Evolutionary conservation across 116 monocot species (phyloP), one percentile per base, ranked within the genome.

Genomic region (Iris pallida): DNA sequence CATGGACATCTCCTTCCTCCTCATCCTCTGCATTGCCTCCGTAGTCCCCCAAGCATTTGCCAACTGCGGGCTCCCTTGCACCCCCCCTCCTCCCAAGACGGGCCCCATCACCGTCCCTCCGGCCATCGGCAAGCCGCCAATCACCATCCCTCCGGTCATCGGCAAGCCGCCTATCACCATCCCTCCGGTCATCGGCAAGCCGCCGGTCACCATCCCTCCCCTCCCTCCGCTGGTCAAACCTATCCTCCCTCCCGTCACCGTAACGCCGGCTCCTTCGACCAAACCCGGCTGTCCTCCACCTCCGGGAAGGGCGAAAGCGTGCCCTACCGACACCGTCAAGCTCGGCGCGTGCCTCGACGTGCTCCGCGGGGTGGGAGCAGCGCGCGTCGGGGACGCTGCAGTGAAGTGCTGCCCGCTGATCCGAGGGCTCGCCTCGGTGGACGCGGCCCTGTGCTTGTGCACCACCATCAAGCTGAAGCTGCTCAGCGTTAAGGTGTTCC

Each of bases 251-350:
- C 30, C 30, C 30, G 30, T 30, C 2, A 30, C 30, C 30, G 30
- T 0, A 30, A 30, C 30, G 30, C 30, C 30, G 30, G 30, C 30
- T 30, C 30, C 30, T 30, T 30, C 62, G 11, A 5, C 5, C 12
- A 16, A 57, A 18, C 16, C 16, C 15, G 17, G 17, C 9, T 53
- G 53, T 42, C 54, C 64, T 5, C 59, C 68, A 5, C 19, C 63
- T 8, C 16, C 69, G 0, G 20, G 7, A 0, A 47, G 41, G 41
- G 0, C 10, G 3, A 15, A 44, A 6, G 45, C 63, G 18, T 80
- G 80, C 10, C 71, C 80, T 6, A 47, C 66, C 7, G 70, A 80
- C 71, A 64, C 75, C 59, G 46, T 80, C 19, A 80, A 80, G 75
- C 59, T 80, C 2, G 74, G 53, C 4, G 59, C 75, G 2, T 80